Percentiles rank a stretch among this genome's conserved stretches.
phyloP scores from a whole-genome alignment of 2,329 filamentous ascomycete species.

The Pestalotiopsis sp. region DNA sequence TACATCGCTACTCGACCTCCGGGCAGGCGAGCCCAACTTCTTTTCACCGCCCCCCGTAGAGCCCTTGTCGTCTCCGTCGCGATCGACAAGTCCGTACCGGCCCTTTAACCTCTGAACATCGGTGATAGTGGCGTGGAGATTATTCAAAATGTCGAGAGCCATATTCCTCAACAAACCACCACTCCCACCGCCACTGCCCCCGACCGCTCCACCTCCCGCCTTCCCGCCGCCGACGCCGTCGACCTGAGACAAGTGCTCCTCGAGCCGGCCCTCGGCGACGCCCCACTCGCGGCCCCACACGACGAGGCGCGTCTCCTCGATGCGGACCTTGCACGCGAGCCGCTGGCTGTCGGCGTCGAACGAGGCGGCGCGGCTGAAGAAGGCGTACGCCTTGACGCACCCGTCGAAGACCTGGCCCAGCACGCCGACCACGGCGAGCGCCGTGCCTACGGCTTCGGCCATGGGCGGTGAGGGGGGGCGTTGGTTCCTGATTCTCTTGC shows the following conservation, averaged over 20 bases:
- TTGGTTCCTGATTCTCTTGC: neutral
- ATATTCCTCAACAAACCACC: constrained; percentile 35
- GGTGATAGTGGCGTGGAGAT: constrained; percentile 46
- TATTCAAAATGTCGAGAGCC: constrained; percentile 43
- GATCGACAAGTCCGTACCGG: constrained; percentile 43
- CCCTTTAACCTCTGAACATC: constrained; percentile 45
- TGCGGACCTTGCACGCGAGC: constrained; percentile 49
- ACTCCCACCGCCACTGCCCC: constrained; percentile 28
- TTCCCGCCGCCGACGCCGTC: constrained; percentile 19
- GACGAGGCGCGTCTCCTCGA: constrained; percentile 50
- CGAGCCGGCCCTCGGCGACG: constrained; percentile 45
- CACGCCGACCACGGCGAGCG: constrained; percentile 45
- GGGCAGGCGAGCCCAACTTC: constrained; percentile 4
- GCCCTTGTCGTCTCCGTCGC: neutral
- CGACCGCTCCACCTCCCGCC: neutral
- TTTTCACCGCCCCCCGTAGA: neutral
- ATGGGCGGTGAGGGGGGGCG: constrained; percentile 17
- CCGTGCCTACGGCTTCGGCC: constrained; percentile 44
- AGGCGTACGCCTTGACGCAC: constrained; percentile 47
- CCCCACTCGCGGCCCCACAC: constrained; percentile 53
- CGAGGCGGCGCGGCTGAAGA: constrained; percentile 44
- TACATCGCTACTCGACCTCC: constrained; percentile 17
- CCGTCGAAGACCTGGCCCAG: constrained; percentile 50
- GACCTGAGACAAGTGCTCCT: constrained; percentile 39
- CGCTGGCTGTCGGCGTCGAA: constrained; percentile 45